A percentile compares a stretch with the other conserved stretches of the same genome.
These are phyloP conservation scores for Lepraria neglecta DNA, from an alignment of 495 filamentous ascomycete species.

Conservation along the genomic window DNA sequence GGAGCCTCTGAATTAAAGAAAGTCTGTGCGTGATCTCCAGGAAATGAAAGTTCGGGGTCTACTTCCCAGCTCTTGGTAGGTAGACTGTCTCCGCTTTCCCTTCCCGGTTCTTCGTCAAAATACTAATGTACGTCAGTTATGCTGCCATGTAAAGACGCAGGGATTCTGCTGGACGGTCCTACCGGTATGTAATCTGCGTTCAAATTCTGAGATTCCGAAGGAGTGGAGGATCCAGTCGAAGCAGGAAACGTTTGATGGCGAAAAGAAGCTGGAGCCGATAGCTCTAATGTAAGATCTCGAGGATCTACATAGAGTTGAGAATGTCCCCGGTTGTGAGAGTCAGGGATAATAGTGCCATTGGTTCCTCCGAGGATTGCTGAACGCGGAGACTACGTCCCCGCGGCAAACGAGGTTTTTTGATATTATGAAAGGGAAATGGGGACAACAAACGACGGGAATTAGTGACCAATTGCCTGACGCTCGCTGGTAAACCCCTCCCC, in stretches of 20 bases:
- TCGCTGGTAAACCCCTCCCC: background rate
- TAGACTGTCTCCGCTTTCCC: conserved; percentile 11
- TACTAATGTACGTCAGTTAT: background rate
- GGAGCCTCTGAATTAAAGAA: background rate
- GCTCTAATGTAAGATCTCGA: background rate
- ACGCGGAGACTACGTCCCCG: conserved; percentile 15
- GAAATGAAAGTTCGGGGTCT: conserved; percentile 3
- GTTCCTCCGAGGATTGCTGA: background rate
- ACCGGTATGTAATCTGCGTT: conserved; percentile 12
- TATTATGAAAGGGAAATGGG: background rate
- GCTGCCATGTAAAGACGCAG: background rate
- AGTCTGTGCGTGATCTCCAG: background rate
- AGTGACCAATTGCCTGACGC: too few relatives aligned
- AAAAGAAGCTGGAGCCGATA: conserved; percentile 8
- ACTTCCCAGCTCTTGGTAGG: conserved; percentile 13
- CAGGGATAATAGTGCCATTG: conserved; percentile 3
- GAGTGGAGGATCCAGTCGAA: conserved; percentile 2
- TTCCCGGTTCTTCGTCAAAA: conserved; percentile 10
- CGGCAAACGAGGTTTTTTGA: too few relatives aligned
- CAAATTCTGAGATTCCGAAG: background rate
- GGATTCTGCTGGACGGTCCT: background rate
- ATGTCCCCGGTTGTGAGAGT: background rate
- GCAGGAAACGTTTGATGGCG: background rate
- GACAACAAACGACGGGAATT: too few relatives aligned
- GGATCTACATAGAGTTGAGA: conserved; percentile 4